Conservation (phyloP, 352 stramenopile genomes). For the Globisporangium paroecandrum region DNA sequence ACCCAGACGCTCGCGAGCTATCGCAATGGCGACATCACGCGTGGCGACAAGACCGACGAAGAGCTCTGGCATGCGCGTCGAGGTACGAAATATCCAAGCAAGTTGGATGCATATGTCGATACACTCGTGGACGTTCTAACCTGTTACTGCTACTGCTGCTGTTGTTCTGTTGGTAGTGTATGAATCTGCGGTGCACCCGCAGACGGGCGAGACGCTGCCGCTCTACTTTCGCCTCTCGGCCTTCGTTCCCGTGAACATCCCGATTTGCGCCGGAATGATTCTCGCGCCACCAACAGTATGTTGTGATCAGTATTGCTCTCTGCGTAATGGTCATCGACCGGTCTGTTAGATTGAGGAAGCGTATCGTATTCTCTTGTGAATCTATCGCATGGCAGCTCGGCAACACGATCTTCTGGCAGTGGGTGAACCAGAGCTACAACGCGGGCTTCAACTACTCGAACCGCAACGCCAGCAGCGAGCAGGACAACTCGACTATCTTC, state of each 20-base stretch:
- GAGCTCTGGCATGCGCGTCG: conserved; percentile 79
- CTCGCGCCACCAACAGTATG: conserved; percentile 52
- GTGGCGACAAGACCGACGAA: conserved; percentile 44
- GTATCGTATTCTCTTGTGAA: not conserved
- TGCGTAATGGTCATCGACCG: no score
- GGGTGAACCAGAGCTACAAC: conserved; percentile 89
- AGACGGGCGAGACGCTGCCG: conserved; percentile 76
- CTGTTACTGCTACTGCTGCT: not conserved
- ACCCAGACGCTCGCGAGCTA: conserved; percentile 53
- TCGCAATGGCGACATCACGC: conserved; percentile 44
- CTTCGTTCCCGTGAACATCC: conserved; percentile 87
- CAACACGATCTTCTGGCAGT: conserved; percentile 88
- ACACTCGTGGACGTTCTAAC: not conserved
- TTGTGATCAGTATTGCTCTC: no score
- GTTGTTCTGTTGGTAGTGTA: conserved; percentile 34
- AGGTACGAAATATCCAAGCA: conserved; percentile 24
- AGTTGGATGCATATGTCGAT: not conserved
- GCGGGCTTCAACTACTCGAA: conserved; percentile 89
- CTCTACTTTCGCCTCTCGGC: conserved; percentile 68
- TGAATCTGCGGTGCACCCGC: conserved; percentile 77
- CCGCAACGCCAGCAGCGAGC: conserved; percentile 77
- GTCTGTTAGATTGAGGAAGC: no score
- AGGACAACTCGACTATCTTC: conserved; percentile 70
- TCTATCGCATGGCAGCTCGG: conserved; percentile 27
- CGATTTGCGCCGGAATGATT: conserved; percentile 84